These are phyloP conservation scores for Zygotorulaspora florentina DNA, from an alignment of 805 yeast species.

Conservation along the genomic window DNA sequence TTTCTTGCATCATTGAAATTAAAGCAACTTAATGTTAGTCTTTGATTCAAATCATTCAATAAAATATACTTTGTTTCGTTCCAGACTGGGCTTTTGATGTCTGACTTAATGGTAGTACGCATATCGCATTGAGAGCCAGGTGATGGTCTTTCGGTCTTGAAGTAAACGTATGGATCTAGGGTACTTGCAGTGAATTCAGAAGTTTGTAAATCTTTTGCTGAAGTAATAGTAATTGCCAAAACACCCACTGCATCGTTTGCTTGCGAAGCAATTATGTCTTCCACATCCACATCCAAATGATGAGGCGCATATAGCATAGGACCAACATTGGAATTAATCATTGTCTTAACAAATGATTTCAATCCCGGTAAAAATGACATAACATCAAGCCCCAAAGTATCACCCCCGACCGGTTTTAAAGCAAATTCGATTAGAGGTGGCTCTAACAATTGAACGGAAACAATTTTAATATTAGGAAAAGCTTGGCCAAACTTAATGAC, in stretches of 20 bases:
- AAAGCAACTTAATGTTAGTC: slow-evolving; percentile 50
- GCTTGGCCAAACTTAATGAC: slow-evolving; percentile 55
- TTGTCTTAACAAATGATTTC: slow-evolving; percentile 61
- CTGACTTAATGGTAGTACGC: slow-evolving; percentile 55
- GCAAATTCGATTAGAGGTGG: slow-evolving; percentile 76
- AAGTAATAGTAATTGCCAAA: slow-evolving; percentile 56
- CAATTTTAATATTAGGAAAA: slow-evolving; percentile 75
- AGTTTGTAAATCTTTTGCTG: slow-evolving; percentile 47
- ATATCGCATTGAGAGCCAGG: slow-evolving; percentile 40
- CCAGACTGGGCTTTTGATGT: slow-evolving; percentile 56
- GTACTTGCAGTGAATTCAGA: slow-evolving; percentile 39
- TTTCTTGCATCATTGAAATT: slow-evolving; percentile 55
- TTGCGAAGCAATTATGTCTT: slow-evolving; percentile 60
- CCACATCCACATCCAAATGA: slow-evolving; percentile 69
- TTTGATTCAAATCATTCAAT: slow-evolving; percentile 53
- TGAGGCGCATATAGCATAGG: slow-evolving; percentile 84
- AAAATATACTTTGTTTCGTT: slow-evolving; percentile 61
- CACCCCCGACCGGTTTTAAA: slow-evolving; percentile 85
- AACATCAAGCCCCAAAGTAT: slow-evolving; percentile 77
- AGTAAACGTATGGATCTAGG: slow-evolving; percentile 56
- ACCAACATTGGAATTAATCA: slow-evolving; percentile 65
- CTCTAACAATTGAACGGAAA: slow-evolving; percentile 68
- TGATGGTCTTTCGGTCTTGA: slow-evolving; percentile 42
- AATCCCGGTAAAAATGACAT: slow-evolving; percentile 83
- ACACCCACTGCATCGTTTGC: slow-evolving; percentile 68